Evolutionary conservation across 441 rosid genomes (phyloP).

Genomic region (Gossypium davidsonii): DNA sequence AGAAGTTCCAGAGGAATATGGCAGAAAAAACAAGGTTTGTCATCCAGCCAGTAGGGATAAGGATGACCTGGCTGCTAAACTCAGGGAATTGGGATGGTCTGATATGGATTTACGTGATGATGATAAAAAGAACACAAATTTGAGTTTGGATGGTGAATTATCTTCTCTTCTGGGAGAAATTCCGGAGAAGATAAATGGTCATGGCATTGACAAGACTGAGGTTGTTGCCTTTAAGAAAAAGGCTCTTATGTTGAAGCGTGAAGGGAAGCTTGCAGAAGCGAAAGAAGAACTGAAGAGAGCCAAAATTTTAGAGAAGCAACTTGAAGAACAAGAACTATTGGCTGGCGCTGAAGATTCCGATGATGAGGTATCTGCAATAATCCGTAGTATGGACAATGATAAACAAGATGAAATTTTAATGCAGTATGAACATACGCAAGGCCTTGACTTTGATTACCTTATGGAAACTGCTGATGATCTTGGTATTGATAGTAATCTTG

Average conservation of each 20-base stretch:
- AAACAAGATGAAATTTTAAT: conserved; percentile 41
- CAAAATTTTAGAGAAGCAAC: conserved; percentile 76
- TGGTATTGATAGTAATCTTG: conserved; percentile 48
- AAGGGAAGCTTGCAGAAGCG: conserved; percentile 90
- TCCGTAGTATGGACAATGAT: conserved; percentile 51
- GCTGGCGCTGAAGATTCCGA: conserved; percentile 75
- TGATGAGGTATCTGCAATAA: conserved; percentile 77
- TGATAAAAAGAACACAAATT: conserved; percentile 37
- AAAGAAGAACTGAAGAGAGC: conserved; percentile 92
- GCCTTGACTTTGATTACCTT: conserved; percentile 42
- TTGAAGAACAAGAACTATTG: conserved; percentile 81
- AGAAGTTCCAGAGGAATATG: conserved; percentile 40
- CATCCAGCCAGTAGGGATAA: conserved; percentile 39
- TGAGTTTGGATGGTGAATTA: conserved; percentile 79
- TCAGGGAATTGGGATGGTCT: conserved; percentile 80
- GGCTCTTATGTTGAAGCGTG: conserved; percentile 79
- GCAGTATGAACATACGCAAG: conserved; percentile 34
- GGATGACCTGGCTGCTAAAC: conserved; percentile 62
- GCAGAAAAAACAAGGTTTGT: conserved; percentile 32
- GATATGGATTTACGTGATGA: conserved; percentile 47
- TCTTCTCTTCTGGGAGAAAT: conserved; percentile 65
- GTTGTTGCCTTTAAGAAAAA: conserved; percentile 66
- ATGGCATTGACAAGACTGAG: conserved; percentile 48
- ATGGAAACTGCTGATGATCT: conserved; percentile 43
- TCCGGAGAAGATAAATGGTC: conserved; percentile 31